Evolutionary conservation across 2,329 filamentous ascomycete species (phyloP).

Genomic region (Knufia petricola): DNA sequence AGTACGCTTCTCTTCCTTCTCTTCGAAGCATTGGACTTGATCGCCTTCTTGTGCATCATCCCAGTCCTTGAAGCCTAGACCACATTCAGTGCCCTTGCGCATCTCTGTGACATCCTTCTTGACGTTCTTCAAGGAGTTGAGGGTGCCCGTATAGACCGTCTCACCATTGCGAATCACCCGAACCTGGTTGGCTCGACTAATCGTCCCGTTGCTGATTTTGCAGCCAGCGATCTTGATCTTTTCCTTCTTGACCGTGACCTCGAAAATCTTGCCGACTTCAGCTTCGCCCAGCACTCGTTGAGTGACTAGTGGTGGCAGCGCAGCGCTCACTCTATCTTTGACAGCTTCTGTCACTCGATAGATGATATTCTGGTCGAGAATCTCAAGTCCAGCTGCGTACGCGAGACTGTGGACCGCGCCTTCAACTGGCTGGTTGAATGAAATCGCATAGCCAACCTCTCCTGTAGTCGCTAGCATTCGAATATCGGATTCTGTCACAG

Average conservation of each 20-base stretch:
- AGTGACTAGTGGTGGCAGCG: constrained; percentile 57
- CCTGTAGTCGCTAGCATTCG: constrained; percentile 62
- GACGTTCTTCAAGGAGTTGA: constrained; percentile 76
- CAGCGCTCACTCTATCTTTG: constrained; percentile 53
- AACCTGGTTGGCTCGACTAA: constrained; percentile 56
- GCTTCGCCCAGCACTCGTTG: constrained; percentile 76
- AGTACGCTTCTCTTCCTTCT: constrained; percentile 60
- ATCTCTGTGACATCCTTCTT: constrained; percentile 88
- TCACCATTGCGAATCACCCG: constrained; percentile 63
- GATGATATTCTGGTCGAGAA: constrained; percentile 69
- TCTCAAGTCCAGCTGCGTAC: constrained; percentile 58
- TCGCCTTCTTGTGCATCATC: constrained; percentile 71
- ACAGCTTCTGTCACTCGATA: constrained; percentile 43
- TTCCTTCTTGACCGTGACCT: constrained; percentile 65
- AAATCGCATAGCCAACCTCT: constrained; percentile 66
- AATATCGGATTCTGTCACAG: constrained; percentile 75
- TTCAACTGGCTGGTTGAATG: constrained; percentile 70
- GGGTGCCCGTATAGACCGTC: constrained; percentile 65
- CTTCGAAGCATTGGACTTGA: constrained; percentile 78
- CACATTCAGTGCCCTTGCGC: constrained; percentile 88
- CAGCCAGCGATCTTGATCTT: constrained; percentile 76
- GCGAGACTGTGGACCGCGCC: constrained; percentile 60
- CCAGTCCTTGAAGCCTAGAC: constrained; percentile 75
- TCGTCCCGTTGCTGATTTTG: constrained; percentile 69
- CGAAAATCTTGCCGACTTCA: constrained; percentile 72